Percentiles rank a stretch among this genome's conserved stretches.
Conservation (phyloP, 164 flowering plant species). For the Protea cynaroides region DNA sequence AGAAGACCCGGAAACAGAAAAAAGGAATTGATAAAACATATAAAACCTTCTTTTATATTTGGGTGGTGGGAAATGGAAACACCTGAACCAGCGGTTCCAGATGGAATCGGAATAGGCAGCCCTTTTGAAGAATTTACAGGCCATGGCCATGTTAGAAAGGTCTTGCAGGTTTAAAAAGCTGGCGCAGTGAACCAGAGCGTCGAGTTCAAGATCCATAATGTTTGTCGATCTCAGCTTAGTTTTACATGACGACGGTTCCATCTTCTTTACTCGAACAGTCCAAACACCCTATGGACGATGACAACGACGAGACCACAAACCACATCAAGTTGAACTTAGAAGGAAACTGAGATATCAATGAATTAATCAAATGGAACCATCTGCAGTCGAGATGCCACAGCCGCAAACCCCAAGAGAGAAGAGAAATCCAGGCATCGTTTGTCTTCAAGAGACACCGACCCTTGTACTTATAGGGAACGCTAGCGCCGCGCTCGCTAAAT, state of each 20-base stretch:
- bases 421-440: too few relatives aligned
- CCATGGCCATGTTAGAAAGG: slow-evolving; percentile 52
- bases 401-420: too few relatives aligned
- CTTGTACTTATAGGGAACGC: too few relatives aligned
- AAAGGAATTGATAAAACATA: too few relatives aligned
- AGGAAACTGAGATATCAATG: too few relatives aligned
- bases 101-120: slow-evolving; percentile 59
- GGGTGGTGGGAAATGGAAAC: neutral
- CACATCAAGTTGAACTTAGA: too few relatives aligned
- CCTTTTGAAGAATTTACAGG: slow-evolving; percentile 44
- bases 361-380: too few relatives aligned
- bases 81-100: slow-evolving; percentile 60
- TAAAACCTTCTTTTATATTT: too few relatives aligned
- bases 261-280: neutral
- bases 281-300: neutral
- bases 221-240: slow-evolving; percentile 5
- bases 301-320: neutral
- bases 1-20: too few relatives aligned
- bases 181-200: slow-evolving; percentile 47
- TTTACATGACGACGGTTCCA: neutral
- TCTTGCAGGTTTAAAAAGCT: slow-evolving; percentile 39
- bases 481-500: too few relatives aligned
- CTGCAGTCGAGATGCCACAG: too few relatives aligned
- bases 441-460: too few relatives aligned
- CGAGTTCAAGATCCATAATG: slow-evolving; percentile 39